Conservation (phyloP, 1,284 basidiomycete species). For the Ustilago nuda region DNA sequence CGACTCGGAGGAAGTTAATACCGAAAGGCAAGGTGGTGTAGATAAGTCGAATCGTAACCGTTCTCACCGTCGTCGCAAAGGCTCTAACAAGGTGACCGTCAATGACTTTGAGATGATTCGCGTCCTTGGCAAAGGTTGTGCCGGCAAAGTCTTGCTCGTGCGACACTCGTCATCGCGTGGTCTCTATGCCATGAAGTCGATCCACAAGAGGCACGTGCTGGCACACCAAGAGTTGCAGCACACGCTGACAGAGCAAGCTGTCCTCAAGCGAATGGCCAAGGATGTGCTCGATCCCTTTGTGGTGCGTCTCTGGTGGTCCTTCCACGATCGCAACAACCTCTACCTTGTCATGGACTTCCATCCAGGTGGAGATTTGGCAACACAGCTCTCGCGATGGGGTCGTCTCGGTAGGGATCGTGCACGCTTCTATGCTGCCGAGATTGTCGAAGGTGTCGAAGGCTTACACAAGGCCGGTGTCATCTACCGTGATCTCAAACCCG, state of each 20-base stretch:
- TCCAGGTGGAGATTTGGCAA: constrained; percentile 97
- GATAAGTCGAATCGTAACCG: constrained; percentile 9
- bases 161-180: constrained; percentile 56
- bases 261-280: constrained; percentile 78
- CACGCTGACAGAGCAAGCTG: constrained; percentile 67
- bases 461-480: constrained; percentile 99
- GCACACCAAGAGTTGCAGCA: constrained; percentile 69
- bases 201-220: constrained; percentile 68
- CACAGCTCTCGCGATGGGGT: constrained; percentile 83
- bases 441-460: constrained; percentile 96
- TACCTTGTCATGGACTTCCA: constrained; percentile 77
- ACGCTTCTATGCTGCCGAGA: constrained; percentile 98
- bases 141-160: constrained; percentile 68
- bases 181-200: constrained; percentile 68
- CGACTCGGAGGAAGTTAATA: constrained; percentile 18
- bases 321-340: constrained; percentile 68
- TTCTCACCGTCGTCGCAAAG: constrained; percentile 30
- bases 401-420: constrained; percentile 92
- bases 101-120: constrained; percentile 74
- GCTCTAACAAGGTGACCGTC: constrained; percentile 70
- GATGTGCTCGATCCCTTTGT: constrained; percentile 68
- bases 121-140: constrained; percentile 69
- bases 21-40: constrained; percentile 16
- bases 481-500: constrained; percentile 98
- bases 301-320: constrained; percentile 69